phyloP scores from a whole-genome alignment of 192 early-diverging fungal species.

The Coemansia sp. region DNA sequence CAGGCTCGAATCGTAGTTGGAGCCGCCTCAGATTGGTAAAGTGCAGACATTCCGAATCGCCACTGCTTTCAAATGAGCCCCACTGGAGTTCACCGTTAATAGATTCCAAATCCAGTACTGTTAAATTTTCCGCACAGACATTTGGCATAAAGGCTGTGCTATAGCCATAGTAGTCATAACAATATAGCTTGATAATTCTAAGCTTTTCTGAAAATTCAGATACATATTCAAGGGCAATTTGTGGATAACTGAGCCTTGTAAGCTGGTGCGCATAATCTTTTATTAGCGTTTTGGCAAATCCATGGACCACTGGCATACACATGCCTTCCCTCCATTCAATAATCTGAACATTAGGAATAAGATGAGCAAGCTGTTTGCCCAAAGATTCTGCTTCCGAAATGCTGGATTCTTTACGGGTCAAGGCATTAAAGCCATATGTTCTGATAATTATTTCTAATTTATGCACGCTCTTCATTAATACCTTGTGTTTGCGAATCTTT shows the following conservation, averaged over 20 bases:
- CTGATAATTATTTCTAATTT: not conserved
- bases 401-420: not conserved
- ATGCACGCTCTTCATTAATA: not conserved
- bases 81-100: not conserved
- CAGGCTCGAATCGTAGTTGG: not conserved
- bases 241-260: not conserved
- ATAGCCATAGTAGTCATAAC: too few species aligned
- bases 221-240: not conserved
- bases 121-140: not conserved
- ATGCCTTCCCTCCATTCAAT: not conserved
- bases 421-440: not conserved
- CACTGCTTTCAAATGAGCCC: not conserved
- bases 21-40: not conserved
- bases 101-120: not conserved
- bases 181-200: not conserved
- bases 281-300: not conserved
- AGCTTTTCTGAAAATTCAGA: not conserved
- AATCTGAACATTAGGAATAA: not conserved
- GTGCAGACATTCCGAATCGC: not conserved
- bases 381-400: not conserved
- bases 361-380: not conserved
- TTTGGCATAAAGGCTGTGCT: not conserved
- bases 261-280: not conserved
- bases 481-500: too few species aligned
- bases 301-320: not conserved